A percentile compares a stretch with the other conserved stretches of the same genome.
Evolutionary conservation across 2,329 filamentous ascomycete genomes (phyloP).

Genomic region (Elsinoe fawcettii): DNA sequence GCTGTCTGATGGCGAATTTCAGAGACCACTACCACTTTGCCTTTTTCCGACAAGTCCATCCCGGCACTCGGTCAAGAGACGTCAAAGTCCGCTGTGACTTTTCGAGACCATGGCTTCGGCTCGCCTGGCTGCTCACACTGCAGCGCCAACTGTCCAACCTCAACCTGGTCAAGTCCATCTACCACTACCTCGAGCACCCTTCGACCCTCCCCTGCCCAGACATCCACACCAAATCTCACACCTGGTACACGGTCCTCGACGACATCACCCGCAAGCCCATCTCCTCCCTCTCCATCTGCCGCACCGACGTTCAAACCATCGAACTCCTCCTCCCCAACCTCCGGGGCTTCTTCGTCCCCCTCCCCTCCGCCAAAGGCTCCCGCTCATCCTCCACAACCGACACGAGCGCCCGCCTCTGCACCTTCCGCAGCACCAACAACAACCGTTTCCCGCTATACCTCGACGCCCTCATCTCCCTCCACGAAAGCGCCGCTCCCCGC

Average conservation of each 20-base stretch:
- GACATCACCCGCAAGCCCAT: conserved; percentile 55
- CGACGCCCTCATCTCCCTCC: conserved; percentile 48
- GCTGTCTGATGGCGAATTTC: conserved; percentile 67
- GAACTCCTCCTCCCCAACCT: conserved; percentile 68
- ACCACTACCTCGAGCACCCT: conserved; percentile 49
- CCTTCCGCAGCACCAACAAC: conserved; percentile 54
- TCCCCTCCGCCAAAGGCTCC: conserved; percentile 39
- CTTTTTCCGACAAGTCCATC: conserved; percentile 55
- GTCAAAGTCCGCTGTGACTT: conserved; percentile 67
- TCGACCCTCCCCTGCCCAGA: conserved; percentile 51
- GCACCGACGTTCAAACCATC: conserved; percentile 63
- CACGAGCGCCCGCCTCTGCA: conserved; percentile 51
- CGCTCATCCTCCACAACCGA: conserved; percentile 4
- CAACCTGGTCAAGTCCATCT: conserved; percentile 61
- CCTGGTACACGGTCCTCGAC: conserved; percentile 71
- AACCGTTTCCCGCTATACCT: conserved; percentile 51
- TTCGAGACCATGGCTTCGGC: conserved; percentile 71
- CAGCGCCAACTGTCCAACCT: conserved; percentile 62
- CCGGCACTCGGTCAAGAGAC: conserved; percentile 29
- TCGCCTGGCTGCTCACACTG: conserved; percentile 73
- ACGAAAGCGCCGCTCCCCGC: conserved; percentile 33
- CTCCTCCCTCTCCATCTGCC: conserved; percentile 66
- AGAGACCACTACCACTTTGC: conserved; percentile 58
- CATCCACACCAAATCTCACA: conserved; percentile 46
- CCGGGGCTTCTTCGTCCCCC: conserved; percentile 53